Conservation (phyloP, 768 basidiomycete genomes). For the Auricularia cornea region DNA sequence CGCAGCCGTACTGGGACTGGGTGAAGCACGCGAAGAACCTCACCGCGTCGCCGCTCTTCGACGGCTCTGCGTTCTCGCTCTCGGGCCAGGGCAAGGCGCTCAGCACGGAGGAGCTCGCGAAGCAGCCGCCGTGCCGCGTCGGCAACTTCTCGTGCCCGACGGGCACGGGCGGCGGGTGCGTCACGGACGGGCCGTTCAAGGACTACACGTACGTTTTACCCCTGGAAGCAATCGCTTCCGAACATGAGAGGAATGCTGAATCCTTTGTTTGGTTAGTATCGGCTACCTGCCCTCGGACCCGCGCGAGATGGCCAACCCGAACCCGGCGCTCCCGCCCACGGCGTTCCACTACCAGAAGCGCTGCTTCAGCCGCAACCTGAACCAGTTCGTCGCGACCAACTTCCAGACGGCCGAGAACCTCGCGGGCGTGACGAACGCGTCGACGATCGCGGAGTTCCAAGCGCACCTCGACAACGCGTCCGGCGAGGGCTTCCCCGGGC, state of each 20-base stretch:
- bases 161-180: neutral
- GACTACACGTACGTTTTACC: neutral
- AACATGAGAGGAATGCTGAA: no score
- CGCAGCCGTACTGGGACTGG: constrained; percentile 24
- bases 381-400: neutral
- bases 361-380: neutral
- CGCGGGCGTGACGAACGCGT: neutral
- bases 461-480: neutral
- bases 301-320: neutral
- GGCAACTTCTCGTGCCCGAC: neutral
- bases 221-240: no score
- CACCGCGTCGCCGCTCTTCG: neutral
- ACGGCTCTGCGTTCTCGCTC: neutral
- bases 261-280: neutral
- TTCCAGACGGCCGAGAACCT: neutral
- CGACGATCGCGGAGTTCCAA: neutral
- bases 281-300: neutral
- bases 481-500: neutral
- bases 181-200: neutral
- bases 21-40: neutral
- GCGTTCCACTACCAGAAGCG: neutral
- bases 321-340: neutral
- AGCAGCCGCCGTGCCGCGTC: neutral
- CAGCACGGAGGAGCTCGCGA: neutral
- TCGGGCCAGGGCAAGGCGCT: neutral